These are phyloP conservation scores for Eutypella sp. DNA, from an alignment of 2,329 filamentous ascomycete genomes.

Conservation along the genomic window DNA sequence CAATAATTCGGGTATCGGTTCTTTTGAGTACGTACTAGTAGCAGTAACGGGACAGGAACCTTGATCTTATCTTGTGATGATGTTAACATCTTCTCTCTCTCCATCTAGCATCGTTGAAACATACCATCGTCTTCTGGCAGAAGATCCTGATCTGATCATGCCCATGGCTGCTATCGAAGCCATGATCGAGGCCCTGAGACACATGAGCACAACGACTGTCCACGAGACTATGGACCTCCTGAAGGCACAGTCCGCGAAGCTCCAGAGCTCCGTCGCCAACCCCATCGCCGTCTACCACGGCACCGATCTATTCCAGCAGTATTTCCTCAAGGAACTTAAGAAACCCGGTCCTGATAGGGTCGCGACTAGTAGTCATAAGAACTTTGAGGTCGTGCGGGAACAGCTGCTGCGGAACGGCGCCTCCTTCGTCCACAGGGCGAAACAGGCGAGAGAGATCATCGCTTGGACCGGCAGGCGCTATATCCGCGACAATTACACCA, in stretches of 20 bases:
- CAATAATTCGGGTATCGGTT: conserved; percentile 22
- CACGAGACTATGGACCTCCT: conserved; percentile 90
- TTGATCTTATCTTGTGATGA: background rate
- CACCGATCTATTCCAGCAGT: conserved; percentile 92
- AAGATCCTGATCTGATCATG: conserved; percentile 85
- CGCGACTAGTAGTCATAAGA: conserved; percentile 35
- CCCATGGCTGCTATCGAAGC: conserved; percentile 92
- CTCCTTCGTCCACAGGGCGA: conserved; percentile 81
- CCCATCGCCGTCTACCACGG: conserved; percentile 89
- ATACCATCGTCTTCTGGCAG: conserved; percentile 49
- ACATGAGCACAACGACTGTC: conserved; percentile 77
- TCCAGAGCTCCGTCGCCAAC: conserved; percentile 78
- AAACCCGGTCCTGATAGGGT: conserved; percentile 37
- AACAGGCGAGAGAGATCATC: conserved; percentile 78
- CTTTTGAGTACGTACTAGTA: conserved; percentile 21
- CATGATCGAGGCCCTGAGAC: conserved; percentile 78
- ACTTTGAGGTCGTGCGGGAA: conserved; percentile 77
- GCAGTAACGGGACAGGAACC: background rate
- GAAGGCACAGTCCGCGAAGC: conserved; percentile 66
- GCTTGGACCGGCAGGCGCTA: conserved; percentile 74
- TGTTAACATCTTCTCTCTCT: conserved; percentile 2
- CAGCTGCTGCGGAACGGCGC: conserved; percentile 83
- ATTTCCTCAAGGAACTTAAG: conserved; percentile 72
- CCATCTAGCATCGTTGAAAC: conserved; percentile 47
- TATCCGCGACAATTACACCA: conserved; percentile 69